Evolutionary conservation across 345 rosid genomes (phyloP).

Genomic region (Pugionium cornutum): DNA sequence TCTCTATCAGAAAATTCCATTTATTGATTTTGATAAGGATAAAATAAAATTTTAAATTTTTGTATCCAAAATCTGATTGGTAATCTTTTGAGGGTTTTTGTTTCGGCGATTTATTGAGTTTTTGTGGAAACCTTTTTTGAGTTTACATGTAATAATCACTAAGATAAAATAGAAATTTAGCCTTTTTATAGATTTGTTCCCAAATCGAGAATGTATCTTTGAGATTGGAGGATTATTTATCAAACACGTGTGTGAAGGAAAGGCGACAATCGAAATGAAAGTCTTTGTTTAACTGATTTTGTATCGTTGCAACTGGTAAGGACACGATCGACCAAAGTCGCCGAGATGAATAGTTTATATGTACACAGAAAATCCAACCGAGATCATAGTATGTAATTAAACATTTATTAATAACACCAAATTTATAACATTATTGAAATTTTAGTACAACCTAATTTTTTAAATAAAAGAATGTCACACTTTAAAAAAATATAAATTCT

Average conservation of each 20-base stretch:
- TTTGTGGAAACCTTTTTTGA: not conserved
- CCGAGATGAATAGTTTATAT: slow-evolving; percentile 10
- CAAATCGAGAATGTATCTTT: not conserved
- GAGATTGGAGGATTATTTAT: slow-evolving; percentile 3
- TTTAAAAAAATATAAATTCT: too few relatives aligned
- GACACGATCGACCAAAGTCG: slow-evolving; percentile 7
- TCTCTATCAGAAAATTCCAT: too few relatives aligned
- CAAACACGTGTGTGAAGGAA: slow-evolving; percentile 30
- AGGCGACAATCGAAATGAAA: slow-evolving; percentile 18
- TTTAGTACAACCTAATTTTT: too few relatives aligned
- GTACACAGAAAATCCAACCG: not conserved
- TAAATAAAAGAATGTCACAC: too few relatives aligned
- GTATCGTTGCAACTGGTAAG: slow-evolving; percentile 18
- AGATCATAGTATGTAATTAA: not conserved
- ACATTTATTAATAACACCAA: not conserved
- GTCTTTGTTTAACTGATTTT: slow-evolving; percentile 29
- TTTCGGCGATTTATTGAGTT: not conserved
- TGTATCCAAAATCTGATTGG: not conserved
- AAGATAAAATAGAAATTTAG: not conserved
- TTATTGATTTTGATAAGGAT: too few relatives aligned
- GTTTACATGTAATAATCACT: not conserved
- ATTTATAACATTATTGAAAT: not conserved
- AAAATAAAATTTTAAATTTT: too few relatives aligned
- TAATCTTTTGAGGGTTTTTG: not conserved
- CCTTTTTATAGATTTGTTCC: not conserved